Base-by-base conservation (phyloP, 2,329 filamentous ascomycete genomes). In the Meredithiella fracta region DNA sequence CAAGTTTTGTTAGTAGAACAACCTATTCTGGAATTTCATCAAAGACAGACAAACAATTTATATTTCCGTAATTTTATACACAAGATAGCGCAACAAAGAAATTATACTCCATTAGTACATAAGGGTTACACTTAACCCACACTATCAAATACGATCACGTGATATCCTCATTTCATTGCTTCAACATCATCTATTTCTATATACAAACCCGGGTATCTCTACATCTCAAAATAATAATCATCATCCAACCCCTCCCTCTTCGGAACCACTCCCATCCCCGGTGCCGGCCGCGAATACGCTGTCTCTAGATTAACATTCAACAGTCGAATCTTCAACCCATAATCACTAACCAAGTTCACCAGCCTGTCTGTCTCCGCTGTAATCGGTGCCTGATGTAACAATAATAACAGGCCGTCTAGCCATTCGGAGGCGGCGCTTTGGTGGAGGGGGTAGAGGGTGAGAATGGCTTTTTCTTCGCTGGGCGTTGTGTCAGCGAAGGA, bases 351-450 rank as follows among this genome's bases (percentile, higher is more conserved):
- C 63, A 96, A 72, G 56, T 83, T 81, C 55, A 96, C 83, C 60
- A 97, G 72, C 68, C 92, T 94, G 66, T 85, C 91, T 37, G 92
- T 97, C 70, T 97, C 91, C 2, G 89, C 80, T n/a, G 92, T 98
- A 65, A 98, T 96, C 20, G 92, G 92, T 58, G 90, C 81, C 68
- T 98, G 92, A 65, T 94, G 89, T 23, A 98, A 76, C 55, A 98
- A 74, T 89, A 98, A 94, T 57, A 97, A 75, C 61, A 98, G 71
- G 1, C 92, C 92, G 66, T 98, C 92, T 3, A 98, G 76, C 92
- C 92, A 98, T 69, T 98, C 92, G 0, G 89, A 94, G 8, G 92
- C 92, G 51, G 92, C 72, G 61, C 81, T 86, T 65, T 92, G 85
- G 58, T 81, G 86, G 58, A 81, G 73, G 4, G 91, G 90, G 67